Evolutionary conservation across 1,284 basidiomycete species (phyloP), one percentile per base, ranked within the genome.

Genomic region (Puccinia horiana): DNA sequence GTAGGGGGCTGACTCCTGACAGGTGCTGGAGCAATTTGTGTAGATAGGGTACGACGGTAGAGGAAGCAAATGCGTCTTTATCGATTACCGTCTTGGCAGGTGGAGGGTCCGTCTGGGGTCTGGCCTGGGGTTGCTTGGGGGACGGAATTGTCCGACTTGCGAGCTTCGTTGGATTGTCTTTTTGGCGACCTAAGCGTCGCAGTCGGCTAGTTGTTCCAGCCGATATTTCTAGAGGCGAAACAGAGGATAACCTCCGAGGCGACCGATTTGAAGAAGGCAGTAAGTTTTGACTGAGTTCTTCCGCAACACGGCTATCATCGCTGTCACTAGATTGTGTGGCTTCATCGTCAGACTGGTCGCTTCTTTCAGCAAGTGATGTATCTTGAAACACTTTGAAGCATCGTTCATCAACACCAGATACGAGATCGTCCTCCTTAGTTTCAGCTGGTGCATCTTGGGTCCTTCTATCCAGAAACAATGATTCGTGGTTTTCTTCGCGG

Each of bases 21-120:
- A 76, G 54, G 40, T 58, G 74, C 26, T 49, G 52, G 16, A 76
- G 52, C 16, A 76, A 42, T n/a, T 49, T 26, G 42, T 76, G 74
- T 40, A 76, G 32, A 29, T 44, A 54, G 26, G 74, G 74, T 35
- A 61, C 26, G 74, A 42, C 74, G 8, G 40, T 35, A 23, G 26
- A 18, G 29, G 58, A 35, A 1, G 58, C 29, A 14, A 61, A 61
- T 35, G 29, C 58, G 58, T 61, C 29, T 16, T 61, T 61, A 35
- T 61, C 58, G 58, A 61, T 14, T 1, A 61, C 58, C 58, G 54
- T 56, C 54, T 61, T 61, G 8, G 29, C 58, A 35, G 58, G 58
- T 16, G 58, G 18, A 18, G 58, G 2, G 58, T 8, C 58, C 29
- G 58, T 61, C 58, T 61, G 32, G 58, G 14, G 3, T 32, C n/a